A percentile compares a stretch with the other conserved stretches of the same genome.
phyloP scores from a whole-genome alignment of 2,329 filamentous ascomycete species.

The Lasiodiplodia gonubiensis region DNA sequence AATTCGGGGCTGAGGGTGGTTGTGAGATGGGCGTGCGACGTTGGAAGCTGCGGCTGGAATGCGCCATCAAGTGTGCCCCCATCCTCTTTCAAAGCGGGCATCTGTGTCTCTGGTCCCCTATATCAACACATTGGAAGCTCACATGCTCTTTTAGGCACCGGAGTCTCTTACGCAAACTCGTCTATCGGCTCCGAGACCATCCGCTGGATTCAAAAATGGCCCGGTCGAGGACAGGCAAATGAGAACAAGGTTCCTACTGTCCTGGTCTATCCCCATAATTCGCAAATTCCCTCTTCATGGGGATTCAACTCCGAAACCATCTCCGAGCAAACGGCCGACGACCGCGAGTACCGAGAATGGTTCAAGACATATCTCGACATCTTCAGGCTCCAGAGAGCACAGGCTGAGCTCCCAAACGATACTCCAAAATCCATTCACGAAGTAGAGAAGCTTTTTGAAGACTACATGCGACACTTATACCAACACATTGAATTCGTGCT shows the following conservation, averaged over 20 bases:
- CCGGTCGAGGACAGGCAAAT: constrained; percentile 57
- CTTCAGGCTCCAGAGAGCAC: constrained; percentile 51
- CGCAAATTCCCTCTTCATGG: constrained; percentile 54
- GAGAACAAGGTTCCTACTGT: constrained; percentile 63
- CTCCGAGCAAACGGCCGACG: constrained; percentile 47
- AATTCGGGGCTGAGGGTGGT: not conserved
- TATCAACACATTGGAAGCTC: not conserved
- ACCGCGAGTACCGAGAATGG: constrained; percentile 55
- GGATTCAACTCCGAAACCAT: constrained; percentile 57
- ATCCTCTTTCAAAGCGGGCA: too few species aligned
- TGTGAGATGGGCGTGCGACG: constrained; percentile 5
- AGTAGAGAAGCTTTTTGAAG: constrained; percentile 55
- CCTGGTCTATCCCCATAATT: constrained; percentile 54
- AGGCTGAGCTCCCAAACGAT: constrained; percentile 52
- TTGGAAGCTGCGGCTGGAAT: constrained; percentile 28
- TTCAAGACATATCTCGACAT: constrained; percentile 63
- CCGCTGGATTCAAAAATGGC: constrained; percentile 57
- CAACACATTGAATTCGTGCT: constrained; percentile 52
- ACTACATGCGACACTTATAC: constrained; percentile 59
- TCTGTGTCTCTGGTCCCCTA: not conserved
- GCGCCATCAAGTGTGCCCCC: not conserved
- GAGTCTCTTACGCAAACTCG: constrained; percentile 46
- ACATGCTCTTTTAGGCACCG: constrained; percentile 37
- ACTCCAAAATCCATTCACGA: constrained; percentile 51
- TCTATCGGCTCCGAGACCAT: constrained; percentile 43